These are phyloP conservation scores for Melaleuca alternifolia DNA, from an alignment of 345 rosid genomes.

Conservation along the genomic window DNA sequence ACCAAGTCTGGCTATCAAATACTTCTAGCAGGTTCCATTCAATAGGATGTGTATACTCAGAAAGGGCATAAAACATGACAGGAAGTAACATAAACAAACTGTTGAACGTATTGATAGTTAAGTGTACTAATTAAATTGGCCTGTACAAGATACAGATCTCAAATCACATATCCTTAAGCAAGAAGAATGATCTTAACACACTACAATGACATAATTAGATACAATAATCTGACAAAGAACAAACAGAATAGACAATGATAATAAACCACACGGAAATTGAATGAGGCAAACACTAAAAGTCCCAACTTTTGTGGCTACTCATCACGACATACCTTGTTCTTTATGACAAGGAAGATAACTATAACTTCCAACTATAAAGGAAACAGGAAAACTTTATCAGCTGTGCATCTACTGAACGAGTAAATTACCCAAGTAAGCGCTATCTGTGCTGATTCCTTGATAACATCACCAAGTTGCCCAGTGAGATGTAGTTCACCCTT, in stretches of 20 bases:
- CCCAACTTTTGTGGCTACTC: background rate
- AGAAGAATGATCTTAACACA: background rate
- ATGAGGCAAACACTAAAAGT: background rate
- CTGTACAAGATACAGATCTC: background rate
- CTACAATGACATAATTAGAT: background rate
- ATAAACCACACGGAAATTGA: background rate
- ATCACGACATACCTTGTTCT: background rate
- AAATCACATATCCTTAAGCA: background rate
- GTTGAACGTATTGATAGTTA: background rate
- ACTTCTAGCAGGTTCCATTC: background rate
- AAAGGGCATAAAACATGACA: background rate
- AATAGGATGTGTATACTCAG: background rate
- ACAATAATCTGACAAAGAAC: background rate
- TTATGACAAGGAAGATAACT: background rate
- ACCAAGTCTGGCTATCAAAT: background rate
- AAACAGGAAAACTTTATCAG: background rate
- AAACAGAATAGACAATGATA: background rate
- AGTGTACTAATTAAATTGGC: background rate
- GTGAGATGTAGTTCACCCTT: constrained; percentile 95
- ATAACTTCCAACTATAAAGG: background rate
- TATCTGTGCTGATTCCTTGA: constrained; percentile 96
- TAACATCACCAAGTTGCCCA: constrained; percentile 98
- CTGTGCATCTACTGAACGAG: background rate
- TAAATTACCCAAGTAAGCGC: constrained; percentile 93
- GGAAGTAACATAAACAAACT: background rate